These are phyloP conservation scores for Gracilaria domingensis DNA, from an alignment of 23 red algal genomes.

Conservation along the genomic window DNA sequence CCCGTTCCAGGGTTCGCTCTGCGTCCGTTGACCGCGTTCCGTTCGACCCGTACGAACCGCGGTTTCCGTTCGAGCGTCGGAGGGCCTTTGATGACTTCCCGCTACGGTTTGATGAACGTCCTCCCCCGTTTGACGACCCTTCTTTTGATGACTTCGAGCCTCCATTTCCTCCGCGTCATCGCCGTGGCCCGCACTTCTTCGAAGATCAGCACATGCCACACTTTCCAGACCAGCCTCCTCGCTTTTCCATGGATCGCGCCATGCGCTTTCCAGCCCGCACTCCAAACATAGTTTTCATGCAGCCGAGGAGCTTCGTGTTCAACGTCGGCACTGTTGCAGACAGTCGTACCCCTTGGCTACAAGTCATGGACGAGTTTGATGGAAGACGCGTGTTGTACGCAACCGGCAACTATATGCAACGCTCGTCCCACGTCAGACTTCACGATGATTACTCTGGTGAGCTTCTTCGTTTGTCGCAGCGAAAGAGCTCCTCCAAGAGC, in stretches of 20 bases:
- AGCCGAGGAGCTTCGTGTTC: constrained; percentile 27
- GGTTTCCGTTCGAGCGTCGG: constrained; percentile 21
- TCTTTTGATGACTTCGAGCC: constrained; percentile 13
- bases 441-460: constrained; percentile 31
- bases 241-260: constrained; percentile 24
- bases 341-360: not conserved
- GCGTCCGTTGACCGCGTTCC: not conserved
- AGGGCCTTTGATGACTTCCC: constrained; percentile 18
- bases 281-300: constrained; percentile 37
- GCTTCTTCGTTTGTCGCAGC: constrained; percentile 14
- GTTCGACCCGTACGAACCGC: constrained; percentile 18
- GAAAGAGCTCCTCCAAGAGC: constrained; percentile 32
- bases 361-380: constrained; percentile 30
- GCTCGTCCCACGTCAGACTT: constrained; percentile 8
- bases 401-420: constrained; percentile 29
- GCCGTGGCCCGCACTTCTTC: constrained; percentile 7
- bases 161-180: constrained; percentile 16
- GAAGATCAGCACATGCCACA: not conserved
- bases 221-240: constrained; percentile 19
- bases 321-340: constrained; percentile 18
- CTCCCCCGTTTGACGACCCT: not conserved
- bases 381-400: constrained; percentile 25
- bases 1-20: not conserved
- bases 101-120: not conserved
- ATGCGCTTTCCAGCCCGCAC: constrained; percentile 40